A percentile compares a stretch with the other conserved stretches of the same genome.
phyloP scores from a whole-genome alignment of 1,139 yeast species.

The Lodderomyces parapsilosis region DNA sequence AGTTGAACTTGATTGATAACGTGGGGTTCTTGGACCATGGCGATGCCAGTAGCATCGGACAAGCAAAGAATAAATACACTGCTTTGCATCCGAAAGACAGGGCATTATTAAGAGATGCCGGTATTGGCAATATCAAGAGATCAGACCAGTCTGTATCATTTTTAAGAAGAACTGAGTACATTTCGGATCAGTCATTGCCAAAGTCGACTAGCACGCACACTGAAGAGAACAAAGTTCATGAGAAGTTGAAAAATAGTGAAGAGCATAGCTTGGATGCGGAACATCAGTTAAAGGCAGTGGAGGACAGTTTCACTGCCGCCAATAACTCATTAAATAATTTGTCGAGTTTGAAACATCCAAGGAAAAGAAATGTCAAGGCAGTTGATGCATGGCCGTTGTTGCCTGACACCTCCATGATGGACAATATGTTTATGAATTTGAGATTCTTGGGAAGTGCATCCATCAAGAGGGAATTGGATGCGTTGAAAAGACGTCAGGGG shows the following conservation, averaged over 20 bases:
- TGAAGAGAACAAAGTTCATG: slow-evolving; percentile 16
- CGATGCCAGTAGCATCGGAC: slow-evolving; percentile 19
- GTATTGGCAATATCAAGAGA: slow-evolving; percentile 45
- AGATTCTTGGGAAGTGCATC: slow-evolving; percentile 84
- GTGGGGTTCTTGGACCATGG: slow-evolving; percentile 61
- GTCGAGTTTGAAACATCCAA: slow-evolving; percentile 67
- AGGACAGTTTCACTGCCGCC: slow-evolving; percentile 68
- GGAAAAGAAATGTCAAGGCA: slow-evolving; percentile 69
- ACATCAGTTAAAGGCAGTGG: slow-evolving; percentile 66
- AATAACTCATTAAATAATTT: slow-evolving; percentile 45
- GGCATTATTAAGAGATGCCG: slow-evolving; percentile 78
- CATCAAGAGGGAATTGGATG: slow-evolving; percentile 37
- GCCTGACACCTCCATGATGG: slow-evolving; percentile 90
- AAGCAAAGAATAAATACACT: slow-evolving; percentile 21
- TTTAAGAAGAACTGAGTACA: slow-evolving; percentile 91
- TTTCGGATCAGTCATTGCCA: slow-evolving; percentile 46
- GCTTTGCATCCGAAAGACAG: slow-evolving; percentile 75
- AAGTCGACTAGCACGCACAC: slow-evolving; percentile 15
- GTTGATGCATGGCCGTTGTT: slow-evolving; percentile 76
- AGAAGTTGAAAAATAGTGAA: slow-evolving; percentile 16
- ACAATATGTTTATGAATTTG: slow-evolving; percentile 67
- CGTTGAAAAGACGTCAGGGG: slow-evolving; percentile 37
- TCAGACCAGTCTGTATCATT: slow-evolving; percentile 72
- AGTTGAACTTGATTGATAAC: slow-evolving; percentile 66
- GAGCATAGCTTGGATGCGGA: slow-evolving; percentile 54